Conservation (phyloP, 2,329 filamentous ascomycete species). For the Mariannaea elegans region DNA sequence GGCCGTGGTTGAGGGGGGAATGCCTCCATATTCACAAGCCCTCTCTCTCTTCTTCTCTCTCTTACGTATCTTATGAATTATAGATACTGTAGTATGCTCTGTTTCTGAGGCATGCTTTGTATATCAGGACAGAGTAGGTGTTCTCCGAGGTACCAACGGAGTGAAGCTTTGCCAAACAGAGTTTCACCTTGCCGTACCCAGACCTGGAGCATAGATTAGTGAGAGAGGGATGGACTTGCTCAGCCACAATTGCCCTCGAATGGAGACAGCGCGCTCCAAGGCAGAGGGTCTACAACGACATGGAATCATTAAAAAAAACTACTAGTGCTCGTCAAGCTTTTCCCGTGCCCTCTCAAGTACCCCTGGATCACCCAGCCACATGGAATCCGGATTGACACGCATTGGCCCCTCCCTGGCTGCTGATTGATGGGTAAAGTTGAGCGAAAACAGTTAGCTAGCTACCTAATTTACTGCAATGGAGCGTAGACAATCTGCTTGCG, state of each 20-base stretch:
- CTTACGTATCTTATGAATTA: too few species aligned
- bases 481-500: background rate
- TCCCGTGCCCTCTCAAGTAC: conserved; percentile 26
- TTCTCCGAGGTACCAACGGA: too few species aligned
- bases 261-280: too few species aligned
- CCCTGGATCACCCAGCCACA: conserved; percentile 33
- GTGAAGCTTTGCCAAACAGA: too few species aligned
- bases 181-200: too few species aligned
- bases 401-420: conserved; percentile 25
- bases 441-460: background rate
- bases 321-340: conserved; percentile 31
- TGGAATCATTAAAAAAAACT: too few species aligned
- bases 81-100: too few species aligned
- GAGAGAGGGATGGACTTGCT: too few species aligned
- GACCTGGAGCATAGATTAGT: too few species aligned
- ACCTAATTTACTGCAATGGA: background rate
- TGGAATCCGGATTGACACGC: conserved; percentile 25
- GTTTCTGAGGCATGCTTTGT: too few species aligned
- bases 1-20: background rate
- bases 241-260: conserved; percentile 40
- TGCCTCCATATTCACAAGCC: background rate
- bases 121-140: too few species aligned
- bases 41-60: background rate
- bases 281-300: too few species aligned
- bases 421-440: conserved; percentile 1